These are phyloP conservation scores for Kitagawia praeruptora DNA, from an alignment of 129 eudicot species.

Conservation along the genomic window DNA sequence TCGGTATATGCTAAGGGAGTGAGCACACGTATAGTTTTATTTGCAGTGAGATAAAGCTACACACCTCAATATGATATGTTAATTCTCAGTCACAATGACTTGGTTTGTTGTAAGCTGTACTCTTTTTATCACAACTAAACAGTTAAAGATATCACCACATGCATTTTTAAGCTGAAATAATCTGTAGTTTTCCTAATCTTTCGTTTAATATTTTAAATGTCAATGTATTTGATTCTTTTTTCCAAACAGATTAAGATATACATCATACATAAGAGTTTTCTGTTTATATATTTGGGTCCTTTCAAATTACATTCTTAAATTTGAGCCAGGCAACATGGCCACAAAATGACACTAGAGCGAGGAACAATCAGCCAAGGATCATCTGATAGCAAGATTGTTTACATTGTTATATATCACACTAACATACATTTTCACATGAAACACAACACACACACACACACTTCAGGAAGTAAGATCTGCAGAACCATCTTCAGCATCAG, in stretches of 20 bases:
- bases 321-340: background rate
- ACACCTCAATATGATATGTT: background rate
- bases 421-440: background rate
- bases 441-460: background rate
- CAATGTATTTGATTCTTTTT: too few relatives aligned
- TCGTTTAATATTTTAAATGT: too few relatives aligned
- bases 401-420: background rate
- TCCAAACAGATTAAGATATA: too few relatives aligned
- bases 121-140: background rate
- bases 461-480: background rate
- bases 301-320: background rate
- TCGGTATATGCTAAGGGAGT: background rate
- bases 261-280: background rate
- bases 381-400: background rate
- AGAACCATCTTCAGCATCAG: slow-evolving; percentile 9
- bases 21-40: too few relatives aligned
- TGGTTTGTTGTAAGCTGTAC: background rate
- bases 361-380: background rate
- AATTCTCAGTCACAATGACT: background rate
- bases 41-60: background rate
- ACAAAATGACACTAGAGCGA: too few relatives aligned
- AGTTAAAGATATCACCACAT: background rate
- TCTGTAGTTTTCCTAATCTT: too few relatives aligned
- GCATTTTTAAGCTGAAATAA: too few relatives aligned
- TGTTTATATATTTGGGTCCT: background rate